Evolutionary conservation across 2,329 filamentous ascomycete genomes (phyloP).

Genomic region (Arthrinium phaeospermum): DNA sequence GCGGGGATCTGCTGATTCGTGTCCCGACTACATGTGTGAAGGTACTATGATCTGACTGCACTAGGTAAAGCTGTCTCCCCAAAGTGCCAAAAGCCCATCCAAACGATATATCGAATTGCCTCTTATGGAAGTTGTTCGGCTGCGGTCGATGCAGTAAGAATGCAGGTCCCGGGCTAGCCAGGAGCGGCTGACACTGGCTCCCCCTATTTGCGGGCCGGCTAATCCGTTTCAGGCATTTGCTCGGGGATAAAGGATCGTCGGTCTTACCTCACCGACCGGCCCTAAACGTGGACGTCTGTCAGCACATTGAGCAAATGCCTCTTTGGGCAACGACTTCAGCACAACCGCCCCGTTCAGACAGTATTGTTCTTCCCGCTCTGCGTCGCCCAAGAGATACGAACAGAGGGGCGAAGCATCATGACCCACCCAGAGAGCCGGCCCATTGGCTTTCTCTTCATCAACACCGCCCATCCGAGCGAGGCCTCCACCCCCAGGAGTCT

Average conservation of each 20-base stretch:
- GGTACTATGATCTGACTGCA: background rate
- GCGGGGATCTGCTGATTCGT: no score
- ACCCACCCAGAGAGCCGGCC: background rate
- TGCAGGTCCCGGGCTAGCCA: background rate
- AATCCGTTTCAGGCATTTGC: constrained; percentile 4
- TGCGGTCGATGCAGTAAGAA: background rate
- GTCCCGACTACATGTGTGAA: background rate
- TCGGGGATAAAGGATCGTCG: background rate
- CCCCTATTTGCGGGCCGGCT: background rate
- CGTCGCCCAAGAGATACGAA: background rate
- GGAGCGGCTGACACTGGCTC: background rate
- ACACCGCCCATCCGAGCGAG: background rate
- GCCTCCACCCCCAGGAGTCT: background rate
- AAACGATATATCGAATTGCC: background rate
- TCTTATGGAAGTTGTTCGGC: background rate
- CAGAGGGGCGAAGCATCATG: background rate
- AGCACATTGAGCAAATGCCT: background rate
- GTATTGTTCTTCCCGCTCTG: background rate
- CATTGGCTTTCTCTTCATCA: background rate
- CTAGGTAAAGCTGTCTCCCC: no score
- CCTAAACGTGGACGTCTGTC: background rate
- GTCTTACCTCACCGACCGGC: background rate
- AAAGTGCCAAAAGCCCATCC: background rate
- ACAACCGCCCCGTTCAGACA: background rate
- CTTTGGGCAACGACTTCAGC: background rate